phyloP scores from a whole-genome alignment of 2,329 filamentous ascomycete species.

The Zymoseptoria crescenta region DNA sequence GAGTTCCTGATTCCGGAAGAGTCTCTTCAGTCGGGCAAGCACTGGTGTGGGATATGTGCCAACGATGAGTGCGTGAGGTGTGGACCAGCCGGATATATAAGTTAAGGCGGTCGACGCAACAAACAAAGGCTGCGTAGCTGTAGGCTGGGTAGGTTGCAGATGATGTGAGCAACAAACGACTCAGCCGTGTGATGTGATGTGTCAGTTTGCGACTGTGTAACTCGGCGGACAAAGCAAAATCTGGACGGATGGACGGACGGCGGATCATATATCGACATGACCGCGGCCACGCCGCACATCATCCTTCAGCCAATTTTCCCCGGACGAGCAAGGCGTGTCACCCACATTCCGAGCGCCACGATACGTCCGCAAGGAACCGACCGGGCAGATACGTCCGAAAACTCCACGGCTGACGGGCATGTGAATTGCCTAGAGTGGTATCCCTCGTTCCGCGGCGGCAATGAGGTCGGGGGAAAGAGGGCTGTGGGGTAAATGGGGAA shows the following conservation, averaged over 20 bases:
- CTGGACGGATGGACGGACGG: background rate
- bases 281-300: background rate
- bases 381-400: background rate
- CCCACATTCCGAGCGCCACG: background rate
- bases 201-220: constrained; percentile 3
- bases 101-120: constrained; percentile 6
- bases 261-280: background rate
- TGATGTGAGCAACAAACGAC: constrained; percentile 6
- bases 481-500: background rate
- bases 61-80: background rate
- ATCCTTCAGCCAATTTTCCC: background rate
- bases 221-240: background rate
- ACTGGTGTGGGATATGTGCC: background rate
- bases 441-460: background rate
- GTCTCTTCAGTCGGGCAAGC: background rate
- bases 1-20: background rate
- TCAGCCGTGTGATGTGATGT: constrained; percentile 8
- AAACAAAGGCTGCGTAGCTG: constrained; percentile 3
- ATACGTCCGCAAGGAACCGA: background rate
- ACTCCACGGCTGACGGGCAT: background rate
- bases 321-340: background rate
- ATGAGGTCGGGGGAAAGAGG: background rate
- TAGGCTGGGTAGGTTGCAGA: background rate
- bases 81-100: background rate
- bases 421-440: background rate